Conservation (phyloP, 1,284 basidiomycete genomes). For the Serendipita sp. region DNA sequence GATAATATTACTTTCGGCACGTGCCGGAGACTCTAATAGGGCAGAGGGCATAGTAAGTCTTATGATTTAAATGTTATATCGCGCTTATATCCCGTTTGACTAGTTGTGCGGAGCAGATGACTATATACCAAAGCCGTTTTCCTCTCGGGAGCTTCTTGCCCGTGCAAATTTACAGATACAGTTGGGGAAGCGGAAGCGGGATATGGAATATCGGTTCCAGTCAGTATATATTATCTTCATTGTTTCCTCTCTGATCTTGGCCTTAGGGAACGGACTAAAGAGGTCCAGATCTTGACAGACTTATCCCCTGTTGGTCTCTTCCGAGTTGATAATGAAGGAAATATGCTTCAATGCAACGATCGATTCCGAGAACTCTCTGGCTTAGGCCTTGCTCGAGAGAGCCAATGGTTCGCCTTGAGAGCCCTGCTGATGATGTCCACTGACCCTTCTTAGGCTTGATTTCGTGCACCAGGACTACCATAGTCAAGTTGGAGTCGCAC, state of each 20-base stretch:
- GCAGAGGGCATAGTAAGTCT: constrained; percentile 17
- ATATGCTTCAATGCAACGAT: neutral
- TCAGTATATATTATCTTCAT: constrained; percentile 12
- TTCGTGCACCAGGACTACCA: constrained; percentile 1
- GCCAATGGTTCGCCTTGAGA: neutral
- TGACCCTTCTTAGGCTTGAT: neutral
- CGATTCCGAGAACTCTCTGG: neutral
- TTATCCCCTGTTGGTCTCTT: constrained; percentile 16
- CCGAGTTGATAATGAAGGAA: neutral
- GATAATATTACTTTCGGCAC: constrained; percentile 20
- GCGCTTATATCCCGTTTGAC: neutral
- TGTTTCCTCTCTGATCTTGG: too few relatives aligned
- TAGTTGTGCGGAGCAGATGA: constrained; percentile 27
- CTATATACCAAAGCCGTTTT: constrained; percentile 21
- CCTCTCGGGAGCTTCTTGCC: constrained; percentile 26
- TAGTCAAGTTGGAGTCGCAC: neutral
- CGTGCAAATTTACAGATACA: constrained; percentile 21
- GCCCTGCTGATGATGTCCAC: neutral
- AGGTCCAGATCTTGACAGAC: constrained; percentile 16
- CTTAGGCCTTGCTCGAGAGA: neutral
- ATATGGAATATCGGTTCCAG: constrained; percentile 17
- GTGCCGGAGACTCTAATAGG: constrained; percentile 18
- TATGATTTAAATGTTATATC: neutral
- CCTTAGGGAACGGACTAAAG: constrained; percentile 19
- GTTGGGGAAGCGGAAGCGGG: constrained; percentile 18